Percentiles rank a stretch among this genome's conserved stretches.
Evolutionary conservation across 1,284 basidiomycete species (phyloP).

Genomic region (Rhodotorula sp.): DNA sequence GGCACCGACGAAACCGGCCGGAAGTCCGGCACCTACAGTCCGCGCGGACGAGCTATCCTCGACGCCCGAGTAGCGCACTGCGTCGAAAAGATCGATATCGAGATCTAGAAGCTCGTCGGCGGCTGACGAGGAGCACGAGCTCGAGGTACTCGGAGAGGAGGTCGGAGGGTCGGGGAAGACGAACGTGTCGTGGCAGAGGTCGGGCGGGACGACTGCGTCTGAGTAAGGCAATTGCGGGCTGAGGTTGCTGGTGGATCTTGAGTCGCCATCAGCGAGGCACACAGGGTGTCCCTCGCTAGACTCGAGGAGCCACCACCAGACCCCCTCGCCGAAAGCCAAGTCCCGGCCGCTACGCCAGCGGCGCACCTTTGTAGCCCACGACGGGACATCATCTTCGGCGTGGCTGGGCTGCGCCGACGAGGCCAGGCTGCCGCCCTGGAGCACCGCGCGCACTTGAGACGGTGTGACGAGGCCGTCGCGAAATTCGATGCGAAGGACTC

Average conservation of each 20-base stretch:
- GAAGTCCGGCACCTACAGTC: no score
- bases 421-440: not conserved
- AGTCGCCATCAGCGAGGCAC: not conserved
- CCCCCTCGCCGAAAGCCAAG: slow-evolving; percentile 12
- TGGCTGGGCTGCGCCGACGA: not conserved
- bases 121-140: not conserved
- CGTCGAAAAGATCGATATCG: no score
- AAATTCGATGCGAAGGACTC: slow-evolving; percentile 14
- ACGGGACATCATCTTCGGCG: not conserved
- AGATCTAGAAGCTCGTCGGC: no score
- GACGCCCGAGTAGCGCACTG: no score
- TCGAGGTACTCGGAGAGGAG: not conserved
- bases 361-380: slow-evolving; percentile 16
- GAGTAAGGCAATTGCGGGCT: not conserved
- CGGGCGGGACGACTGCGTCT: not conserved
- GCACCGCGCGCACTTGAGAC: slow-evolving; percentile 8
- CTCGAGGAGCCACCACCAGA: slow-evolving; percentile 29
- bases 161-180: slow-evolving; percentile 18
- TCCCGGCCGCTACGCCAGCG: slow-evolving; percentile 1
- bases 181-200: not conserved
- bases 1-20: no score
- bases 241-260: not conserved
- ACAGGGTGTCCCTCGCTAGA: not conserved
- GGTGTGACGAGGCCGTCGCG: slow-evolving; percentile 16
- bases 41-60: no score